phyloP scores from a whole-genome alignment of 345 rosid species.

The Bruguiera sexangula region DNA sequence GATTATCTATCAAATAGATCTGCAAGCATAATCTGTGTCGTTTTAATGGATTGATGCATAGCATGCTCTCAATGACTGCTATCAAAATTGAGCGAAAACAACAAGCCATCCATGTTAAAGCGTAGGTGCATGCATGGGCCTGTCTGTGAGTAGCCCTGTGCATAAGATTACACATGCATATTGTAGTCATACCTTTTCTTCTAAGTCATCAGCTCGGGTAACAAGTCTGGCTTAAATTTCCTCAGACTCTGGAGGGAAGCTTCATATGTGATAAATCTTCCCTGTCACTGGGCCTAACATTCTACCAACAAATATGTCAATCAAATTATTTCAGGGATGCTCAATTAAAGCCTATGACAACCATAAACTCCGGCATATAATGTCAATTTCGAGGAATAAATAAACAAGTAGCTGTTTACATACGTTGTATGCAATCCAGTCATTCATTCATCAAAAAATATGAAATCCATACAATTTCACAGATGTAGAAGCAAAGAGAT shows the following conservation, averaged over 20 bases:
- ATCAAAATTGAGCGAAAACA: too few relatives aligned
- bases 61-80: too few relatives aligned
- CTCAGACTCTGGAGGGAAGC: conserved; percentile 64
- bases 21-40: too few relatives aligned
- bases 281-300: conserved; percentile 69
- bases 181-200: conserved; percentile 52
- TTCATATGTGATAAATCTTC: conserved; percentile 66
- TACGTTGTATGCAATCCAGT: too few relatives aligned
- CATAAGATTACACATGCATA: background rate
- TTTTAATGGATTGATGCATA: too few relatives aligned
- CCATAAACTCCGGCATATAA: conserved; percentile 34
- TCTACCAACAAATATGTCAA: conserved; percentile 89
- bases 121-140: background rate
- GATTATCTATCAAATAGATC: too few relatives aligned
- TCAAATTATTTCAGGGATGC: conserved; percentile 82
- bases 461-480: background rate
- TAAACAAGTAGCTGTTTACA: too few relatives aligned
- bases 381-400: too few relatives aligned
- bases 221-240: conserved; percentile 73
- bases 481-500: conserved; percentile 2
- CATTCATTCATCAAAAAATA: background rate
- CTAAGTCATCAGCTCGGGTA: conserved; percentile 83
- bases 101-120: background rate
- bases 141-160: too few relatives aligned
- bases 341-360: too few relatives aligned